Evolutionary conservation across 2,329 filamentous ascomycete genomes (phyloP).

Genomic region (Chrysoporthe austroafricana): DNA sequence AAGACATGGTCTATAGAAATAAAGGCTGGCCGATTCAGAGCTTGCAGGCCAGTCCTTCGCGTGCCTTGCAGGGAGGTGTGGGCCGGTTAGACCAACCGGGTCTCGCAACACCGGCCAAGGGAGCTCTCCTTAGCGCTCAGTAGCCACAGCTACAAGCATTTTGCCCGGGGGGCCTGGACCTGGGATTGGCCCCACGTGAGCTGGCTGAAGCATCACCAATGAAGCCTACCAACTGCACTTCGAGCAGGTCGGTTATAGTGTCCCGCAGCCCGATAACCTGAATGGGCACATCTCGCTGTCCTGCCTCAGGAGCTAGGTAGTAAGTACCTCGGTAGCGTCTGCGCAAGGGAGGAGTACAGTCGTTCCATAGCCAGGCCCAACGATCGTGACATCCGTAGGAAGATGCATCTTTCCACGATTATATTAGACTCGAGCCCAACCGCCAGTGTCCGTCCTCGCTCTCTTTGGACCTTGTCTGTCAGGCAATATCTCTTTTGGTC

Average conservation of each 20-base stretch:
- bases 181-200: not conserved
- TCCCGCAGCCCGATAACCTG: not conserved
- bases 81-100: not conserved
- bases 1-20: too few species aligned
- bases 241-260: not conserved
- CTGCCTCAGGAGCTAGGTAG: too few species aligned
- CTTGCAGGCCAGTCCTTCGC: not conserved
- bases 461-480: not conserved
- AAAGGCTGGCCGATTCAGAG: not conserved
- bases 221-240: not conserved
- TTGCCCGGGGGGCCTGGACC: not conserved
- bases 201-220: not conserved
- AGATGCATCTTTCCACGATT: not conserved
- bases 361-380: not conserved
- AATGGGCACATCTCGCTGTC: not conserved
- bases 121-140: not conserved
- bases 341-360: not conserved
- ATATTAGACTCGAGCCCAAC: not conserved
- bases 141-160: not conserved
- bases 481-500: not conserved
- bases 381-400: not conserved
- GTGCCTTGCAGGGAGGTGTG: not conserved
- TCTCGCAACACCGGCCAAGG: not conserved
- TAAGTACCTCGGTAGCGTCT: not conserved
- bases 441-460: not conserved